These are phyloP conservation scores for Rutstroemia sydowiana DNA, from an alignment of 2,329 filamentous ascomycete genomes.

Conservation along the genomic window DNA sequence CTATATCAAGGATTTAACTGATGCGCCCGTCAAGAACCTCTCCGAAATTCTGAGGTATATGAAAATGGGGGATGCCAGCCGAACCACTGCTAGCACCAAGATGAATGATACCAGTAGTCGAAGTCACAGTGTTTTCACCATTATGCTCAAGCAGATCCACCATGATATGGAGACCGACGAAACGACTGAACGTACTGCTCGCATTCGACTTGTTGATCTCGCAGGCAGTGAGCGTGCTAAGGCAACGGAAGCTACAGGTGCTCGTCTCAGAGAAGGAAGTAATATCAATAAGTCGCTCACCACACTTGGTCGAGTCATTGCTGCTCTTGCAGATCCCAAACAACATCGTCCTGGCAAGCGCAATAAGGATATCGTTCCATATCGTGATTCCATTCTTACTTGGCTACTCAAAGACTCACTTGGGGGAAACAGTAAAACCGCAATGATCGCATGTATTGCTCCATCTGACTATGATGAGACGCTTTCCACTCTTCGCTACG, in stretches of 20 bases:
- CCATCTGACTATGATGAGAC: conserved; percentile 96
- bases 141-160: conserved; percentile 86
- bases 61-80: conserved; percentile 84
- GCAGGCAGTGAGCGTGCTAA: conserved; percentile 98
- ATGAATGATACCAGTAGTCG: conserved; percentile 97
- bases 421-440: conserved; percentile 92
- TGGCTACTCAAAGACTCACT: conserved; percentile 92
- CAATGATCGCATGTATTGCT: conserved; percentile 95
- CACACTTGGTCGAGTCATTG: conserved; percentile 93
- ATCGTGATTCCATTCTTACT: conserved; percentile 91
- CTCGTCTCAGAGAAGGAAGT: conserved; percentile 89
- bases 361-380: conserved; percentile 71
- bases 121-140: conserved; percentile 95
- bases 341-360: no score
- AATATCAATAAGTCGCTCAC: conserved; percentile 97
- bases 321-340: conserved; percentile 85
- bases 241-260: conserved; percentile 94
- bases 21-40: conserved; percentile 83
- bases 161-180: conserved; percentile 71
- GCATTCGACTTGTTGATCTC: conserved; percentile 95
- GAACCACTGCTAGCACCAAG: conserved; percentile 98
- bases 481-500: conserved; percentile 95
- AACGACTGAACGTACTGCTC: conserved; percentile 88
- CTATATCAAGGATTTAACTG: conserved; percentile 76
- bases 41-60: no score